phyloP scores from a whole-genome alignment of 176 grass and related monocot species.

The Alloteropsis semialata region DNA sequence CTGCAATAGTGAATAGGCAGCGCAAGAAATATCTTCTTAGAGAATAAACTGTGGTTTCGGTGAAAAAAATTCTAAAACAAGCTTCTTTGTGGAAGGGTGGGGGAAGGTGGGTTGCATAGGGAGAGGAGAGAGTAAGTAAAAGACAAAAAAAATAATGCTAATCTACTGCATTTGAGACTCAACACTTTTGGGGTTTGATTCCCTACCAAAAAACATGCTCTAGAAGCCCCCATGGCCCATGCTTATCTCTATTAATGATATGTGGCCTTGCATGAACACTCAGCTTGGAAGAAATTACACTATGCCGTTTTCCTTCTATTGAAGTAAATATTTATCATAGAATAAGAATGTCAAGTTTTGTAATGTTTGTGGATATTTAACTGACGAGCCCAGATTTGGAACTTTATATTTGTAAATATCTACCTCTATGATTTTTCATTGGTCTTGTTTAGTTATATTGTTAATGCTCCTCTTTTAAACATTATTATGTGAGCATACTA shows the following conservation, averaged over 20 bases:
- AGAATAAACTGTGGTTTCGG: background rate
- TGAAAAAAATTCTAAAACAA: no score
- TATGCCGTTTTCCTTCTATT: background rate
- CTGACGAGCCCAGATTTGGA: background rate
- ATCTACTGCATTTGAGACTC: background rate
- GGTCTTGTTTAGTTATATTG: background rate
- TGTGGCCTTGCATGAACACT: background rate
- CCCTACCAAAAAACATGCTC: background rate
- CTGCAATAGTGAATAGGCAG: slow-evolving; percentile 25
- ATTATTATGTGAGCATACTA: background rate
- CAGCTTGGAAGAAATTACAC: background rate
- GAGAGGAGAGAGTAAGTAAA: background rate
- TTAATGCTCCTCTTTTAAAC: background rate
- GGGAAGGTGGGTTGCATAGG: background rate
- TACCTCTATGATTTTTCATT: background rate
- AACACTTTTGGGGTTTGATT: background rate
- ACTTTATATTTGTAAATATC: background rate
- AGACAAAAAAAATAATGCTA: background rate
- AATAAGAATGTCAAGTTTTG: background rate
- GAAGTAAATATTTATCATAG: background rate
- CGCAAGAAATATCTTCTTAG: slow-evolving; percentile 10
- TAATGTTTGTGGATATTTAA: background rate
- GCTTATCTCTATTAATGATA: background rate
- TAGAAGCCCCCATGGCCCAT: background rate
- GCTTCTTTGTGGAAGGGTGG: background rate